phyloP scores from a whole-genome alignment of 257 asterid species.

The Linaria vulgaris region DNA sequence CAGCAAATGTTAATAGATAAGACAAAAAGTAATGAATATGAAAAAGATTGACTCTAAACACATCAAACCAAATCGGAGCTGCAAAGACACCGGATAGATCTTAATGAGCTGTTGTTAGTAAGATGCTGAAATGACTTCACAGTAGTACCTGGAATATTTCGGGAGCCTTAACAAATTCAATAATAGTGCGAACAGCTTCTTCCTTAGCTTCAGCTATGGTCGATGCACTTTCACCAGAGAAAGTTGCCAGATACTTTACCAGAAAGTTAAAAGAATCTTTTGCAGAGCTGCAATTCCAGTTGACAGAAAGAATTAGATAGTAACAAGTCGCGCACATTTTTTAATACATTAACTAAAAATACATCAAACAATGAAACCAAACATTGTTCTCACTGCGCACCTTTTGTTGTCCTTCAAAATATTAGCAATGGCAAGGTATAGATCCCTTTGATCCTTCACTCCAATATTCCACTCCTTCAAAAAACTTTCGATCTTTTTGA shows the following conservation, averaged over 20 bases:
- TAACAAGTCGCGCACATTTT: background rate
- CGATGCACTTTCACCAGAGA: constrained; percentile 65
- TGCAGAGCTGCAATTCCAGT: constrained; percentile 52
- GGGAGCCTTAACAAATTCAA: constrained; percentile 84
- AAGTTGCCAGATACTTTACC: constrained; percentile 79
- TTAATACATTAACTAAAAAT: background rate
- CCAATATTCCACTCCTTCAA: constrained; percentile 86
- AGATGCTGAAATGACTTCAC: constrained; percentile 16
- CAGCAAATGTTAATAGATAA: background rate
- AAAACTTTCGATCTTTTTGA: constrained; percentile 68
- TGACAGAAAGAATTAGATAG: background rate
- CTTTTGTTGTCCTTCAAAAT: constrained; percentile 68
- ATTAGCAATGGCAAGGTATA: constrained; percentile 67
- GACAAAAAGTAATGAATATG: background rate
- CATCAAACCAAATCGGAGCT: background rate
- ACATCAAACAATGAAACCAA: background rate
- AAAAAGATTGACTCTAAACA: background rate
- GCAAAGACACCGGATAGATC: background rate
- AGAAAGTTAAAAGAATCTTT: constrained; percentile 84
- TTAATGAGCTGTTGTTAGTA: background rate
- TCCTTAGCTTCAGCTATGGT: constrained; percentile 76
- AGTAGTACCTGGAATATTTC: constrained; percentile 81
- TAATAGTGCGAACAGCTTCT: constrained; percentile 70
- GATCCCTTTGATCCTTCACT: constrained; percentile 75
- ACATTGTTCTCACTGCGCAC: constrained; percentile 62